phyloP scores from a whole-genome alignment of 768 basidiomycete species.

The Harrya chromipes region DNA sequence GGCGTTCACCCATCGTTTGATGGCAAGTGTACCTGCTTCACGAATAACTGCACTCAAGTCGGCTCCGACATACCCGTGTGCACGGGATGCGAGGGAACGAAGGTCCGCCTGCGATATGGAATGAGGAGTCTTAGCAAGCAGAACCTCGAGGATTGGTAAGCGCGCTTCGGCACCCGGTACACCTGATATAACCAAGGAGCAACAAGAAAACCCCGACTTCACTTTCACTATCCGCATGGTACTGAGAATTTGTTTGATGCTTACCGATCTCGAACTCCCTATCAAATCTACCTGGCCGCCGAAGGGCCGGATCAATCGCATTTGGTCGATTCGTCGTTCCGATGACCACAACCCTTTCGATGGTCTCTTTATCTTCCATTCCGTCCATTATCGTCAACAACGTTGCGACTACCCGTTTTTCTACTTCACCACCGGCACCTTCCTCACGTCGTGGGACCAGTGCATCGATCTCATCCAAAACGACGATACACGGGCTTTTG shows the following conservation, averaged over 20 bases:
- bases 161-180: conserved; percentile 87
- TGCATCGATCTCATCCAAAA: conserved; percentile 95
- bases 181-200: conserved; percentile 43
- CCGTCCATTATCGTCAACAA: conserved; percentile 94
- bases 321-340: conserved; percentile 96
- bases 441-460: conserved; percentile 90
- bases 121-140: conserved; percentile 81
- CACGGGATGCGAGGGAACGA: conserved; percentile 62
- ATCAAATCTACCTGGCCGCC: conserved; percentile 89
- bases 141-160: conserved; percentile 79
- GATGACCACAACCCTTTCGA: conserved; percentile 81
- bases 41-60: conserved; percentile 91
- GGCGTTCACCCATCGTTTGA: conserved; percentile 70
- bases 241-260: conserved; percentile 13
- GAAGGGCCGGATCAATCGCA: conserved; percentile 89
- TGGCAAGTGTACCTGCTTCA: conserved; percentile 88
- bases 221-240: neutral
- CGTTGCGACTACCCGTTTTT: conserved; percentile 93
- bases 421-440: conserved; percentile 89
- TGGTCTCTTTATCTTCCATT: conserved; percentile 50
- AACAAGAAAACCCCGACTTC: neutral
- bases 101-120: conserved; percentile 60
- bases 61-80: conserved; percentile 97
- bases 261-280: conserved; percentile 92
- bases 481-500: conserved; percentile 87